Evolutionary conservation across 345 rosid genomes (phyloP), one percentile per base, ranked within the genome.

Genomic region (Fremontodendron californicum): DNA sequence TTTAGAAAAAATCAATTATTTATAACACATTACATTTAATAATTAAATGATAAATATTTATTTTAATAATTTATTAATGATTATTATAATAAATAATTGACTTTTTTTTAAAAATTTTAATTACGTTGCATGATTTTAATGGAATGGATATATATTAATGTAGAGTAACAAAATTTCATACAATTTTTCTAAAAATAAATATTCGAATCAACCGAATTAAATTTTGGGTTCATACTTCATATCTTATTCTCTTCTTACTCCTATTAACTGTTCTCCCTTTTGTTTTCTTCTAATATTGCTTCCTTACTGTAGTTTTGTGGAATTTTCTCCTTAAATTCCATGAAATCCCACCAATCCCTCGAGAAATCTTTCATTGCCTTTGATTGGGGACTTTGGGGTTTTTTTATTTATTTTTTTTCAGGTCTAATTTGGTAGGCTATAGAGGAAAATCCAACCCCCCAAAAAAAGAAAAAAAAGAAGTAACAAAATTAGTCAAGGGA

Each of bases 341-440:
- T 76, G 27, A 74, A 58, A 55, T 78, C 42, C 11, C 78, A 82
- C 78, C 15, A 74, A 16, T 62, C 21, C 42, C 3, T 33, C 9
- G 16, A 6, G 35, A 58, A 58, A 58, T 58, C 35, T 58, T 58
- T 4, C 4, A 27, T 27, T 58, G 35, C 64, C 64, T 27, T 74
- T 66, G 65, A 75, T 79, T 72, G 2, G 0, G 51, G 74, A 45
- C 39, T 13, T 61, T 46, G 77, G 76, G 42, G 5, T 0, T 16
- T 35, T 3, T 10, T 52, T 54, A 33, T 33, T 3, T 33, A 33
- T 1, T 4, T 37, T 62, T 9, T 31, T 10, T 18, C 9, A 27
- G 19, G 82, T 78, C 81, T 25, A 58, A 57, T 2, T 48, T 74
- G 45, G 79, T 60, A 9, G 74, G 72, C 54, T 25, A 29, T 39